These are phyloP conservation scores for Dunaliella primolecta DNA, from an alignment of 139 green algal species.

Conservation along the genomic window DNA sequence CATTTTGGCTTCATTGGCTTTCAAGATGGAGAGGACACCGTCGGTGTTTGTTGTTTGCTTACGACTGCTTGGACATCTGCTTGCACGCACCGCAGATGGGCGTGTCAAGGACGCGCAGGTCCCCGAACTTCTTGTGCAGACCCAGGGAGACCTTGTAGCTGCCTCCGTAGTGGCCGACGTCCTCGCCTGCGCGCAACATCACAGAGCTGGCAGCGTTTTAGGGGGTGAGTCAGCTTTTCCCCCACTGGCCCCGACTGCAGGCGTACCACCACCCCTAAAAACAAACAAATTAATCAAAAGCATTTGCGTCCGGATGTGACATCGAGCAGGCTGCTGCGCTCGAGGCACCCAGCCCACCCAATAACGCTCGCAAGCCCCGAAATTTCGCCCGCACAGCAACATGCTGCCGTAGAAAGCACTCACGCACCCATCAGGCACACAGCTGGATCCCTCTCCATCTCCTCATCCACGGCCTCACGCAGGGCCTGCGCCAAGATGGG, in stretches of 20 bases:
- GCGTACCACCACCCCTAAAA: background rate
- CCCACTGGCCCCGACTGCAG: background rate
- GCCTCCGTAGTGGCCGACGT: constrained; percentile 94
- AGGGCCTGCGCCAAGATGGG: too few species aligned
- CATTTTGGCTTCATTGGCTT: background rate
- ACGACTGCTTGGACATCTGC: too few species aligned
- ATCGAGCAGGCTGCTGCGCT: too few species aligned
- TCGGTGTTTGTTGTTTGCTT: too few species aligned
- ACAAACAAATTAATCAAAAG: background rate
- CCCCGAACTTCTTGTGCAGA: constrained; percentile 96
- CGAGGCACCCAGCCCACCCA: too few species aligned
- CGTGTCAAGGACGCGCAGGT: constrained; percentile 90
- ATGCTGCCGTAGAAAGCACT: too few species aligned
- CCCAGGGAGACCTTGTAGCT: constrained; percentile 92
- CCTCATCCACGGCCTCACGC: constrained; percentile 84
- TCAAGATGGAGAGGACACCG: too few species aligned
- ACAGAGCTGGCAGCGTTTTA: background rate
- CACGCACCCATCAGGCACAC: constrained; percentile 85
- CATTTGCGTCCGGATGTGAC: background rate
- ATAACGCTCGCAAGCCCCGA: too few species aligned
- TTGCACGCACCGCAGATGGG: constrained; percentile 91
- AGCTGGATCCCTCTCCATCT: constrained; percentile 91
- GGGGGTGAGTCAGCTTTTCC: background rate
- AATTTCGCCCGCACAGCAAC: too few species aligned
- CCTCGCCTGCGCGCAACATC: constrained; percentile 65